These are phyloP conservation scores for Rhododendron ovatum DNA, from an alignment of 148 eudicot genomes.

Conservation along the genomic window DNA sequence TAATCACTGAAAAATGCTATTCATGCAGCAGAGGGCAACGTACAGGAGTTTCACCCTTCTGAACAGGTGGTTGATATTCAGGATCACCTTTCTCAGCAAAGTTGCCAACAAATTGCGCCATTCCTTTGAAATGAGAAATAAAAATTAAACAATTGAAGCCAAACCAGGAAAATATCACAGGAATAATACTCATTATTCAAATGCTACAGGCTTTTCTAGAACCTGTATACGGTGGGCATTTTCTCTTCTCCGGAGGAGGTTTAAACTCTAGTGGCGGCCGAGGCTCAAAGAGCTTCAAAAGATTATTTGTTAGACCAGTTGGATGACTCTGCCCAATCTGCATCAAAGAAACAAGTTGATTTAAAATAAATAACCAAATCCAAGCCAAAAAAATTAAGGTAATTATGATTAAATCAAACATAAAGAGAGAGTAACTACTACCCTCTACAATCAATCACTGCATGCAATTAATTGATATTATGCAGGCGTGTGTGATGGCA, in stretches of 20 bases:
- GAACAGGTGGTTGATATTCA: constrained; percentile 84
- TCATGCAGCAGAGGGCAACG: constrained; percentile 11
- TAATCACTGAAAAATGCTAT: not conserved
- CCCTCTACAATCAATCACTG: not conserved
- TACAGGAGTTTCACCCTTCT: constrained; percentile 83
- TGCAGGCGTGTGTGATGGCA: not conserved
- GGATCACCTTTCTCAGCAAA: constrained; percentile 91
- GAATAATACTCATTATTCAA: not conserved
- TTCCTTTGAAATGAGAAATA: constrained; percentile 39
- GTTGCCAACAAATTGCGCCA: constrained; percentile 74
- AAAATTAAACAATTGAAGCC: not conserved
- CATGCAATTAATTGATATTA: not conserved
- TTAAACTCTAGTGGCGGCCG: constrained; percentile 87
- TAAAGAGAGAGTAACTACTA: not conserved
- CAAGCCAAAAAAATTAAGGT: not conserved
- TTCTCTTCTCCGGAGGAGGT: constrained; percentile 91
- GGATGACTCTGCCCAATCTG: constrained; percentile 97
- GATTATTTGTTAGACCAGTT: constrained; percentile 77
- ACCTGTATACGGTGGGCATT: constrained; percentile 92
- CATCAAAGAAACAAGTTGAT: not conserved
- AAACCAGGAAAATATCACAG: not conserved
- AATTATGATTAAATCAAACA: not conserved
- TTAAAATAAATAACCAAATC: not conserved
- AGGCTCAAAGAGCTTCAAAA: constrained; percentile 90
- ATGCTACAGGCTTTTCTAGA: not conserved